Evolutionary conservation across 2,329 filamentous ascomycete species (phyloP).

Genomic region (Amauroascus verrucosus): DNA sequence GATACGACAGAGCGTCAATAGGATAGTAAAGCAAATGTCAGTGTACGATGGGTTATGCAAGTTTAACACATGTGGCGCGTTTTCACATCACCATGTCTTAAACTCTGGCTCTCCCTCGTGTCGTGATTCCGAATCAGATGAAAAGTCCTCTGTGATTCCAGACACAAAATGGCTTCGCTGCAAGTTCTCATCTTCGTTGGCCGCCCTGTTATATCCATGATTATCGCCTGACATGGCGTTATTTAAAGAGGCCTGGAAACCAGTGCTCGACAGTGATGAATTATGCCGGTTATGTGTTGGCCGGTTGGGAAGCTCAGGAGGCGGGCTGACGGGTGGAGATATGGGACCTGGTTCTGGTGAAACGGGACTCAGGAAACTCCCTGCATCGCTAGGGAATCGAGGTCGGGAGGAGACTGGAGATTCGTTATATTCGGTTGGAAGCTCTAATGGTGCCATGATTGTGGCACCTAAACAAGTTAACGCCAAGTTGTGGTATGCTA

Average conservation of each 20-base stretch:
- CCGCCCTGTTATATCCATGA: neutral
- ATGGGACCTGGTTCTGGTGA: conserved; percentile 12
- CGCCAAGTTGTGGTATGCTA: neutral
- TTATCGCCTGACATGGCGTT: conserved; percentile 10
- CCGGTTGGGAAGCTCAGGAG: conserved; percentile 2
- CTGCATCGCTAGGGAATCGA: conserved; percentile 18
- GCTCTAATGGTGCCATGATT: conserved; percentile 8
- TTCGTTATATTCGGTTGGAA: conserved; percentile 16
- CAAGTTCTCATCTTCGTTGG: conserved; percentile 8
- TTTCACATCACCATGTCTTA: conserved; percentile 6
- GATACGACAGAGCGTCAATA: neutral
- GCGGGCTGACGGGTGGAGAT: conserved; percentile 14
- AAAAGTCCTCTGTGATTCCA: conserved; percentile 17
- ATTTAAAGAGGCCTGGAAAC: conserved; percentile 12
- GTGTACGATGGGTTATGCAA: neutral
- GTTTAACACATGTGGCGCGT: neutral
- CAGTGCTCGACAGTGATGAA: conserved; percentile 17
- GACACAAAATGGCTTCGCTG: conserved; percentile 15
- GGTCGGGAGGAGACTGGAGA: conserved; percentile 14
- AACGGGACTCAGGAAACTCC: conserved; percentile 17
- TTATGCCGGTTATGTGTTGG: conserved; percentile 14
- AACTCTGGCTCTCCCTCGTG: conserved; percentile 6
- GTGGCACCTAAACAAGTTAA: conserved; percentile 9
- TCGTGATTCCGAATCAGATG: conserved; percentile 2
- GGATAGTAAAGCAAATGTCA: neutral